phyloP scores from a whole-genome alignment of 208 protist species.

The Tetramitus jugosus region DNA sequence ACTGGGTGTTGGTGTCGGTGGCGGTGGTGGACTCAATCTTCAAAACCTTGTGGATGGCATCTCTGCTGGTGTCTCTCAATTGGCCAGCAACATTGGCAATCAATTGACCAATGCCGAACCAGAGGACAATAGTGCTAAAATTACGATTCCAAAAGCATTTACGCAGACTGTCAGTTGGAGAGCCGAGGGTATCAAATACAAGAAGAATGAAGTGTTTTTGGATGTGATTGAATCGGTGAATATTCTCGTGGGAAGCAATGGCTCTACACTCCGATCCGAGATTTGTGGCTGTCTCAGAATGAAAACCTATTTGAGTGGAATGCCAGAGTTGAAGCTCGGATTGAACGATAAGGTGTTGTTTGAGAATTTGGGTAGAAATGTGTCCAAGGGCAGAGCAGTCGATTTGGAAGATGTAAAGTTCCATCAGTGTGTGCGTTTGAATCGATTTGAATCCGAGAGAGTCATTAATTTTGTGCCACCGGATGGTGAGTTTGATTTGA shows the following conservation, averaged over 20 bases:
- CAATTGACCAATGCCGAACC: background rate
- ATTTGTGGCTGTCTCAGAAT: conserved; percentile 78
- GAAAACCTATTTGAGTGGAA: conserved; percentile 66
- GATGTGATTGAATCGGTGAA: conserved; percentile 86
- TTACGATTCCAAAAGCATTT: conserved; percentile 43
- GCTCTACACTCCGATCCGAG: conserved; percentile 61
- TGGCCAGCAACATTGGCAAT: background rate
- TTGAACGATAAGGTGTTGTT: conserved; percentile 80
- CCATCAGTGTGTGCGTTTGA: conserved; percentile 86
- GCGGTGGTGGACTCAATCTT: background rate
- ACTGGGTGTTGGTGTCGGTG: background rate
- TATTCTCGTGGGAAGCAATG: conserved; percentile 67
- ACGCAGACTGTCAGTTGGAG: conserved; percentile 69
- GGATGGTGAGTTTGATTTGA: conserved; percentile 91
- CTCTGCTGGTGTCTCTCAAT: background rate
- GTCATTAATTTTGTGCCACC: conserved; percentile 84
- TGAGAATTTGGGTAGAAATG: background rate
- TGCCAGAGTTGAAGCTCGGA: conserved; percentile 82
- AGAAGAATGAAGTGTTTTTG: conserved; percentile 82
- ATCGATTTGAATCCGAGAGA: conserved; percentile 73
- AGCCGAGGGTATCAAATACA: conserved; percentile 63
- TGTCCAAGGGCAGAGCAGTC: conserved; percentile 46
- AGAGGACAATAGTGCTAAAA: conserved; percentile 8
- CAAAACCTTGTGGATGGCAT: background rate
- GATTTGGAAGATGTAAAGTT: conserved; percentile 72